Percentiles rank a stretch among this genome's conserved stretches.
Conservation (phyloP, 139 green algal genomes). For the Auxenochlorella pyrenoidosa region DNA sequence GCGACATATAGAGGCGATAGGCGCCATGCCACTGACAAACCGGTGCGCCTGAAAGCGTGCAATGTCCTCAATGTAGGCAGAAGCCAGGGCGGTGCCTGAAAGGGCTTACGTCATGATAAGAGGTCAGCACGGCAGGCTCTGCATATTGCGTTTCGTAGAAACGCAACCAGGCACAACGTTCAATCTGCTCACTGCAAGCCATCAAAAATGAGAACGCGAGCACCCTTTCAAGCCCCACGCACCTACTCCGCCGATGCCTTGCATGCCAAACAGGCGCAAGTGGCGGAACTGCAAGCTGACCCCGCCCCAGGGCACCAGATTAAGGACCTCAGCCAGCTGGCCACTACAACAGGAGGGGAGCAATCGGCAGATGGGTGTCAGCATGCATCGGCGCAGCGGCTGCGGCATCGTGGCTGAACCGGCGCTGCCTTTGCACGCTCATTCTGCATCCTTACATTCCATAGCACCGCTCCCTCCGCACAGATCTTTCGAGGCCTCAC, state of each 20-base stretch:
- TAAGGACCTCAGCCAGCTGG: slow-evolving; percentile 70
- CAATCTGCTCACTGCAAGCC: background rate
- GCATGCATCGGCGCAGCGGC: too few relatives aligned
- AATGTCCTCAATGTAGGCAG: slow-evolving; percentile 70
- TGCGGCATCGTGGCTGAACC: too few relatives aligned
- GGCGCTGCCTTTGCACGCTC: too few relatives aligned
- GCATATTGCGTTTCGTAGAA: background rate
- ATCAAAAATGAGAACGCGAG: background rate
- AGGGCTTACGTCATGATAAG: background rate
- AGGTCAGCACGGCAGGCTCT: background rate
- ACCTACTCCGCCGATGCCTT: slow-evolving; percentile 39
- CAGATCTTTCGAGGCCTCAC: background rate
- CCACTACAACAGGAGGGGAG: slow-evolving; percentile 36
- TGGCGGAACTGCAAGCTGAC: slow-evolving; percentile 65
- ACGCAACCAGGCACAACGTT: background rate
- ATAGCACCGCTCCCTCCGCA: too few relatives aligned
- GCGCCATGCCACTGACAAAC: slow-evolving; percentile 74
- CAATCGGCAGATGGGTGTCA: background rate
- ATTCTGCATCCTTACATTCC: too few relatives aligned
- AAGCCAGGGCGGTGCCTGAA: slow-evolving; percentile 45
- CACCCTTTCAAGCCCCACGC: background rate
- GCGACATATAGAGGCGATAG: slow-evolving; percentile 62
- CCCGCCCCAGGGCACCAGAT: slow-evolving; percentile 77
- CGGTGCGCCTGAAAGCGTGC: slow-evolving; percentile 69
- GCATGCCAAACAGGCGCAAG: slow-evolving; percentile 60